These are phyloP conservation scores for Talaromyces rugulosus DNA, from an alignment of 2,329 filamentous ascomycete genomes.

Conservation along the genomic window DNA sequence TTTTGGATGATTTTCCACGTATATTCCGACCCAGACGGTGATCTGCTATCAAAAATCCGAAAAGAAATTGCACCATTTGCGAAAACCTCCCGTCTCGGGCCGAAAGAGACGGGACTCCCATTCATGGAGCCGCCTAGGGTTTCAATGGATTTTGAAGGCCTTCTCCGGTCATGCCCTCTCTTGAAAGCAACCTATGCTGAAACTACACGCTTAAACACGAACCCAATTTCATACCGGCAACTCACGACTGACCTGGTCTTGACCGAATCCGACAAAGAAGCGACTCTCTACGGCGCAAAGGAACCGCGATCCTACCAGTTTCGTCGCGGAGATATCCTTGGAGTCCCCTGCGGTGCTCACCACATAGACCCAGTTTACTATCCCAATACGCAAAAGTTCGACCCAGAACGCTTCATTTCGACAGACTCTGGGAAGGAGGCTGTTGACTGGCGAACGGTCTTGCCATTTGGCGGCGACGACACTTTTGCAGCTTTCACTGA, in stretches of 20 bases:
- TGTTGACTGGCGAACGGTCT: constrained; percentile 39
- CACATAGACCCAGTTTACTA: constrained; percentile 41
- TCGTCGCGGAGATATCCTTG: constrained; percentile 39
- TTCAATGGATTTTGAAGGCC: constrained; percentile 35
- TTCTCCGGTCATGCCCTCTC: constrained; percentile 43
- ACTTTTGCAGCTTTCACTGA: constrained; percentile 41
- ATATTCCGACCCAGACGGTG: constrained; percentile 29
- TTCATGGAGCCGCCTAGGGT: constrained; percentile 42
- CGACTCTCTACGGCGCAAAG: constrained; percentile 15
- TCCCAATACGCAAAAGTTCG: constrained; percentile 39
- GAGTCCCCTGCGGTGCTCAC: constrained; percentile 42
- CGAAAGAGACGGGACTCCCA: constrained; percentile 36
- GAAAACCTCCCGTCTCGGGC: constrained; percentile 32
- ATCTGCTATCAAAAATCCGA: constrained; percentile 40
- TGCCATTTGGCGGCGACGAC: constrained; percentile 48
- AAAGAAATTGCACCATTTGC: constrained; percentile 44
- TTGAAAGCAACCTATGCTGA: constrained; percentile 46
- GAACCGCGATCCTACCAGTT: constrained; percentile 37
- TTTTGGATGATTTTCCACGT: constrained; percentile 51
- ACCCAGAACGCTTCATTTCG: constrained; percentile 46
- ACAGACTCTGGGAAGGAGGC: constrained; percentile 26
- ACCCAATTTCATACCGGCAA: constrained; percentile 40
- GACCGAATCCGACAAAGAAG: constrained; percentile 35
- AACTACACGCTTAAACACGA: constrained; percentile 41
- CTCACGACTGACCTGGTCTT: constrained; percentile 36